Base-by-base conservation (phyloP, 768 basidiomycete genomes). In the Suillus sp. region DNA sequence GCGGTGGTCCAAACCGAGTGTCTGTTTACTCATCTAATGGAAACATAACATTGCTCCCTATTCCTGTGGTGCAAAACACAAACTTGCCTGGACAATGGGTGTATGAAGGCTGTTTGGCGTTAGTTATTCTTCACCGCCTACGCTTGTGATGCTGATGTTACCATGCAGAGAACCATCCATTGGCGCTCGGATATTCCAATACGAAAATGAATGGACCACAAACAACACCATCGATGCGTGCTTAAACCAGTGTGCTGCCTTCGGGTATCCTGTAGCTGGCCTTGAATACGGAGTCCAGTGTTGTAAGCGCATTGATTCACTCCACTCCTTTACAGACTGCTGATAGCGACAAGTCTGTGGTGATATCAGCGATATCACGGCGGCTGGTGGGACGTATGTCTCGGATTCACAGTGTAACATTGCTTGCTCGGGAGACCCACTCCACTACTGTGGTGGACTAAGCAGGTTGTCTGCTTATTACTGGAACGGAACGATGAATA, bases 201-300 rank as follows among this genome's bases (percentile, higher is more conserved):
- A 88, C 69, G 80, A 90, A 71, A 77, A 87, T 37, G 80, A 85
- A 43, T 83, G 82, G 78, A 74, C 80, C 11, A 79, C 75, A 1
- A 91, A 90, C 71, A 91, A 88, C 69, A 84, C 88, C 4, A 86
- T 86, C 4, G 73, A 82, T 0, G 81, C 81, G 1, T 94, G 92
- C 69, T 78, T 92, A 67, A 81, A 73, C 51, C 88, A 86, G 70
- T 93, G 92, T 67, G 81, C 85, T 16, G 79, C 81, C 1, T 92
- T 85, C 66, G 92, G 92, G 9, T 94, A 84, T 69, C 81, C 87
- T 1, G 90, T 83, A 45, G 86, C 86, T 34, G 91, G 89, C 30
- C 78, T 88, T 64, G 92, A 88, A 76, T 90, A 80, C 59, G 88
- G 84, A 16, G 70, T 87, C 65, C 88, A 92, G 69, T 93, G 91